A percentile compares a stretch with the other conserved stretches of the same genome.
These are phyloP conservation scores for Ogataea sp. DNA, from an alignment of 805 yeast genomes.

Conservation along the genomic window DNA sequence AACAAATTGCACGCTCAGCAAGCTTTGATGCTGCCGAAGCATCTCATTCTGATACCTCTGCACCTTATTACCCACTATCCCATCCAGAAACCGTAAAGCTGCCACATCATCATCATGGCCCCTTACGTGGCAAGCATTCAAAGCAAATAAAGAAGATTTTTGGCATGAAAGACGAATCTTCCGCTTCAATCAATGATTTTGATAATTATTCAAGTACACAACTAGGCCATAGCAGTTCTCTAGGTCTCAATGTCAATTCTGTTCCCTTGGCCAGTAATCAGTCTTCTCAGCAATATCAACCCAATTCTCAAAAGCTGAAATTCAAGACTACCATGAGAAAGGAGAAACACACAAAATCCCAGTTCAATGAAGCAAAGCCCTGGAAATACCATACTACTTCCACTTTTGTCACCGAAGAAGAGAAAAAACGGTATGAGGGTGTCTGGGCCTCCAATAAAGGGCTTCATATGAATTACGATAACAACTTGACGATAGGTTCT, in stretches of 20 bases:
- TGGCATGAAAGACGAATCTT: constrained; percentile 5
- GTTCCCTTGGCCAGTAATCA: no score
- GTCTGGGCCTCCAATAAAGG: constrained; percentile 90
- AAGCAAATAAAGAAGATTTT: constrained; percentile 15
- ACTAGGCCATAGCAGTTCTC: no score
- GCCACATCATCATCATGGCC: constrained; percentile 17
- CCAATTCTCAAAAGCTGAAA: constrained; percentile 25
- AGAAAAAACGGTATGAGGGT: constrained; percentile 85
- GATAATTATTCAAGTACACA: neutral
- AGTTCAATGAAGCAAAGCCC: constrained; percentile 83
- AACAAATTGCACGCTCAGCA: neutral
- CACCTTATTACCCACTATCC: constrained; percentile 9
- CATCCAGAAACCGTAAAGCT: constrained; percentile 6
- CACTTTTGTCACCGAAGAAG: constrained; percentile 41
- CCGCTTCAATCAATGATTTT: neutral
- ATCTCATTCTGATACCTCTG: neutral
- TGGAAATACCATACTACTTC: constrained; percentile 81
- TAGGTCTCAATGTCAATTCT: no score
- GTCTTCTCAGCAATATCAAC: neutral
- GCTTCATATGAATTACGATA: constrained; percentile 29
- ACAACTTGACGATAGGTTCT: neutral
- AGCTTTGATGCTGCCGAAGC: neutral
- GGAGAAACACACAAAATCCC: constrained; percentile 30
- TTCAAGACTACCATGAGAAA: constrained; percentile 47
- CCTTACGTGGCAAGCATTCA: constrained; percentile 13